Evolutionary conservation across 1,284 basidiomycete species (phyloP).

Genomic region (Kwoniella shivajii): DNA sequence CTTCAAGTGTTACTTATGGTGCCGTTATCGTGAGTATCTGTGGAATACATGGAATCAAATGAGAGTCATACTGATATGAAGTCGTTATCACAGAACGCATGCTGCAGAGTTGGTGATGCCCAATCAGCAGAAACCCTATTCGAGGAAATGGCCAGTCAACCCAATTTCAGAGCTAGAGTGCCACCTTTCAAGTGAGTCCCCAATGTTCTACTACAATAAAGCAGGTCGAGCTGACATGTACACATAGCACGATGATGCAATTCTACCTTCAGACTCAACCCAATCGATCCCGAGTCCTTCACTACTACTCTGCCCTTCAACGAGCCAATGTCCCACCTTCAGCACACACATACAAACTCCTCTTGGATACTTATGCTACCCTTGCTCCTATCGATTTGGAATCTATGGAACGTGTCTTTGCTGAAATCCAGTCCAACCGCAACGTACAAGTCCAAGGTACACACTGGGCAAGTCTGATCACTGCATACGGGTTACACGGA

Average conservation of each 20-base stretch:
- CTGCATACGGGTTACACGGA: constrained; percentile 79
- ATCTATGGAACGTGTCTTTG: constrained; percentile 75
- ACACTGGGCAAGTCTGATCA: constrained; percentile 92
- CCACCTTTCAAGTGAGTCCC: constrained; percentile 72
- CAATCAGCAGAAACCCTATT: constrained; percentile 80
- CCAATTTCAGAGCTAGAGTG: constrained; percentile 80
- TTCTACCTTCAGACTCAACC: constrained; percentile 88
- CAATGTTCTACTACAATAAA: not conserved
- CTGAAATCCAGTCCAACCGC: constrained; percentile 60
- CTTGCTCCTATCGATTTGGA: constrained; percentile 80
- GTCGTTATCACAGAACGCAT: constrained; percentile 63
- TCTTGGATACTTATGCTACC: constrained; percentile 86
- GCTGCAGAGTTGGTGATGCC: constrained; percentile 88
- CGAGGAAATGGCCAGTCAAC: constrained; percentile 74
- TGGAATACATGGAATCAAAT: not conserved
- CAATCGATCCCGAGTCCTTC: constrained; percentile 72
- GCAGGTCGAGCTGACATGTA: constrained; percentile 11
- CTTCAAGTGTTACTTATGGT: constrained; percentile 91
- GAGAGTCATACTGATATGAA: not conserved
- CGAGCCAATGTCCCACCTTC: constrained; percentile 70
- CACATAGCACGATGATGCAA: constrained; percentile 98
- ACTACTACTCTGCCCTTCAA: constrained; percentile 74
- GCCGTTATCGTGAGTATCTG: constrained; percentile 75
- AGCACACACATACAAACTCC: constrained; percentile 91
- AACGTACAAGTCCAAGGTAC: constrained; percentile 70